These are phyloP conservation scores for Leishmania major DNA, from an alignment of 208 protist genomes.

Conservation along the genomic window DNA sequence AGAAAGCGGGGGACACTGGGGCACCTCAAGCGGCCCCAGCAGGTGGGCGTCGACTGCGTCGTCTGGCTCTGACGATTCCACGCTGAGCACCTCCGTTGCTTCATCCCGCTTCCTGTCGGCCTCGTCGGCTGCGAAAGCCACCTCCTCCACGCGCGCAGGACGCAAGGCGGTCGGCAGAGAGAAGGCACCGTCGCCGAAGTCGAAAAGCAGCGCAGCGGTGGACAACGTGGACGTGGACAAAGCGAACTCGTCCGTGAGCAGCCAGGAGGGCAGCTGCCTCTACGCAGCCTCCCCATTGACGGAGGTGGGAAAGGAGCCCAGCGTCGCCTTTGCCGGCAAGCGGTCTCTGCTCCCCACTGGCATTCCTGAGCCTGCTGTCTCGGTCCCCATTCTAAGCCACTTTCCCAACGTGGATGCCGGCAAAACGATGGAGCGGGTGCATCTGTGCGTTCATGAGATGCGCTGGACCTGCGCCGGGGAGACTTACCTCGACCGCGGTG, in stretches of 20 bases:
- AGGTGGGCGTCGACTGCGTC: conserved; percentile 11
- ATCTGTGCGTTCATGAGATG: conserved; percentile 66
- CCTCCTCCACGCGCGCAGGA: not conserved
- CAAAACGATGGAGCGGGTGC: conserved; percentile 48
- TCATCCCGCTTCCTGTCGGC: conserved; percentile 2
- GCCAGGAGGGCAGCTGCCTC: conserved; percentile 12
- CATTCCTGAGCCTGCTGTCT: not conserved
- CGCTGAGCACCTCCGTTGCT: conserved; percentile 12
- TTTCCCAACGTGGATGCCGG: not conserved
- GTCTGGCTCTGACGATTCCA: conserved; percentile 3
- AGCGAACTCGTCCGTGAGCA: conserved; percentile 24
- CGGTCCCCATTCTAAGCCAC: not conserved
- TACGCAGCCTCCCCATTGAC: not conserved
- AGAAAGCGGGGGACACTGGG: not conserved
- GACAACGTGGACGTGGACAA: not conserved
- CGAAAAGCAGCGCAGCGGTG: not conserved
- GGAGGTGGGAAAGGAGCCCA: not conserved
- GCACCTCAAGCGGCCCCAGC: not conserved
- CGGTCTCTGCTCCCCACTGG: not conserved
- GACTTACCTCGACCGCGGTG: conserved; percentile 40
- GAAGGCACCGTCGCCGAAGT: not conserved
- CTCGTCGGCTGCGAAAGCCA: not conserved
- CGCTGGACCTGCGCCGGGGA: conserved; percentile 79
- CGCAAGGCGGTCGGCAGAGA: not conserved
- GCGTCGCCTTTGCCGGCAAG: not conserved